phyloP scores from a whole-genome alignment of 306 rosid species.

The Vicia faba region DNA sequence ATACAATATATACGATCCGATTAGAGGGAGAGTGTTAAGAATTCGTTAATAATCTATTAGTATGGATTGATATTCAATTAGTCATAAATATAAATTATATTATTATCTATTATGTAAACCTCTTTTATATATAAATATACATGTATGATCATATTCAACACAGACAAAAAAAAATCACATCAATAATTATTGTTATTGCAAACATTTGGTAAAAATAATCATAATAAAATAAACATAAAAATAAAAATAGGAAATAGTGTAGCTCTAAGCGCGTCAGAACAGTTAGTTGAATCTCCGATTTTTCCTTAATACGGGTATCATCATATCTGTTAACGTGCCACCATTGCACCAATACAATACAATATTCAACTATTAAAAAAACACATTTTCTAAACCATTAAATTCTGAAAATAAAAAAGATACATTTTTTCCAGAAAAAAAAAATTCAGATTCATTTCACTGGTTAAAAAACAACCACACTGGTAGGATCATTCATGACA shows the following conservation, averaged over 20 bases:
- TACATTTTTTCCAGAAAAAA: conserved; percentile 6
- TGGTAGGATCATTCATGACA: conserved; percentile 13
- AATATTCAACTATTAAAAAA: conserved; percentile 4
- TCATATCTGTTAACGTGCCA: conserved; percentile 30
- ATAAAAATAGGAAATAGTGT: conserved; percentile 28
- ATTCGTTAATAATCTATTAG: too few species aligned
- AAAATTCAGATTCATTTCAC: conserved; percentile 40
- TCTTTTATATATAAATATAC: too few species aligned
- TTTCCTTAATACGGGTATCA: conserved; percentile 42
- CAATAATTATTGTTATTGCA: not conserved
- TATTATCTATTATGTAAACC: too few species aligned
- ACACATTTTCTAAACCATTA: conserved; percentile 39
- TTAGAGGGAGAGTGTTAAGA: too few species aligned
- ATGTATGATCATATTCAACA: too few species aligned
- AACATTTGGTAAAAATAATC: not conserved
- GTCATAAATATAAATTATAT: too few species aligned
- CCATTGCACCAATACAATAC: conserved; percentile 39
- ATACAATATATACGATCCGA: too few species aligned
- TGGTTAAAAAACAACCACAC: conserved; percentile 42
- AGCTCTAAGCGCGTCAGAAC: conserved; percentile 35
- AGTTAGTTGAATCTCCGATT: conserved; percentile 38
- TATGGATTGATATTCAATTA: too few species aligned
- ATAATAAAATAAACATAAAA: conserved; percentile 1
- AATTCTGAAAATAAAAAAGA: conserved; percentile 29
- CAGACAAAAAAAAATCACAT: too few species aligned